Base-by-base conservation (phyloP, 805 yeast genomes). In the Candida anglica region DNA sequence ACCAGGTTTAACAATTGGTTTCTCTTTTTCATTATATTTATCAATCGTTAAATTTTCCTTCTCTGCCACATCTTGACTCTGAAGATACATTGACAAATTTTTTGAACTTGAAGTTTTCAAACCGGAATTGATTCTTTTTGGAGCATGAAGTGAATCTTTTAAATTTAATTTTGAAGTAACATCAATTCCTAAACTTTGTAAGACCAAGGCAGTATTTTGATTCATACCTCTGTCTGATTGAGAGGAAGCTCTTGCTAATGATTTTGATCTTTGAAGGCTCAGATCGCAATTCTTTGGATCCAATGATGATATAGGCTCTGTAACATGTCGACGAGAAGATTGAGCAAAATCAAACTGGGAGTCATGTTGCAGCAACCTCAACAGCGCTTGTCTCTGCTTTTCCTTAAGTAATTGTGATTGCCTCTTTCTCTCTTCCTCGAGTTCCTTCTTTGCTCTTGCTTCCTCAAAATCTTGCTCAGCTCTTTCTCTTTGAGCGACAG, bases 71-170 rank as follows among this genome's bases (percentile, higher is more conserved):
- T 19, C 30, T 28, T 40, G 39, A 23, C 19, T 23, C 21, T 38
- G 38, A 17, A 57, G 42, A 37, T 46, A 56, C 15, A 42, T 42
- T 9, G 58, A 37, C 25, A 56, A 44, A 30, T 60, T 58, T 35
- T 48, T 59, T 1, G 69, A 62, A 23, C 66, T 60, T 6, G 71
- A 63, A 6, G 69, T 62, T 40, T 65, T 65, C 29, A 57, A 32
- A 24, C 44, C 42, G 4, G 48, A 37, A 36, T 44, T 45, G 7
- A 42, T 51, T 35, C 30, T 36, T 29, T 44, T 33, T 33, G 24
- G 27, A 6, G 29, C n/a, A 8, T 5, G 19, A 9, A 27, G 11
- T 7, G 21, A 33, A 34, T 17, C 10, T 9, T 19, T 16, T 6
- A n/a, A 8, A 10, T 9, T 24, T 29, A 32, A 9, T 42, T 37